Evolutionary conservation across 192 early-diverging fungal genomes (phyloP).

Genomic region (Ambispora gerdemannii): DNA sequence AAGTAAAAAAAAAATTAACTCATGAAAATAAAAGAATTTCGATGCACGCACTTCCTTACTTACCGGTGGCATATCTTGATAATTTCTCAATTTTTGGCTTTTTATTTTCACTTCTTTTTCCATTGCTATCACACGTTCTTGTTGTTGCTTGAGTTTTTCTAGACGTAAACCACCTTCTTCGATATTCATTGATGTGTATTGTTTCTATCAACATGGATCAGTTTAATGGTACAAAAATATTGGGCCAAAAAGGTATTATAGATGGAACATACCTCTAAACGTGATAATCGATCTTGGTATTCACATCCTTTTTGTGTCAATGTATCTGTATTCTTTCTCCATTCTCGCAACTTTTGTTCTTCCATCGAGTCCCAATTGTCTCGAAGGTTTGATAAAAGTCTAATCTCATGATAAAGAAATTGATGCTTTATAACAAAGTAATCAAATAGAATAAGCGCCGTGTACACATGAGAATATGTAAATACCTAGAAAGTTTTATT

Average conservation of each 20-base stretch:
- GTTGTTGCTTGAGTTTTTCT: conserved; percentile 7
- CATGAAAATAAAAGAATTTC: neutral
- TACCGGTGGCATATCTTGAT: conserved; percentile 23
- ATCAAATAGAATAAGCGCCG: too few relatives aligned
- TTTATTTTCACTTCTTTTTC: conserved; percentile 1
- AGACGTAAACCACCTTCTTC: conserved; percentile 18
- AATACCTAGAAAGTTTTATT: neutral
- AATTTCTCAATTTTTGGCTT: conserved; percentile 1
- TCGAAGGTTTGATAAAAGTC: neutral
- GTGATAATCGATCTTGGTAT: neutral
- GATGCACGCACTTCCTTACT: neutral
- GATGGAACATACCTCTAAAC: neutral
- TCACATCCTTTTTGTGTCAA: conserved; percentile 1
- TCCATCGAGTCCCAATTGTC: conserved; percentile 1
- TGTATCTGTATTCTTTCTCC: neutral
- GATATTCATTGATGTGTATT: neutral
- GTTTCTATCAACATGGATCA: neutral
- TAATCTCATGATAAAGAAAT: neutral
- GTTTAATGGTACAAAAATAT: neutral
- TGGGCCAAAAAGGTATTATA: neutral
- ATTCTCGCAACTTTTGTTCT: conserved; percentile 12
- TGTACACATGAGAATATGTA: neutral
- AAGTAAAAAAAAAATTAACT: neutral
- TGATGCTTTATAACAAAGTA: neutral
- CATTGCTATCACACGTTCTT: neutral